Percentiles rank a stretch among this genome's conserved stretches.
Conservation (phyloP, 2,329 filamentous ascomycete species). For the Fusarium proliferatum region DNA sequence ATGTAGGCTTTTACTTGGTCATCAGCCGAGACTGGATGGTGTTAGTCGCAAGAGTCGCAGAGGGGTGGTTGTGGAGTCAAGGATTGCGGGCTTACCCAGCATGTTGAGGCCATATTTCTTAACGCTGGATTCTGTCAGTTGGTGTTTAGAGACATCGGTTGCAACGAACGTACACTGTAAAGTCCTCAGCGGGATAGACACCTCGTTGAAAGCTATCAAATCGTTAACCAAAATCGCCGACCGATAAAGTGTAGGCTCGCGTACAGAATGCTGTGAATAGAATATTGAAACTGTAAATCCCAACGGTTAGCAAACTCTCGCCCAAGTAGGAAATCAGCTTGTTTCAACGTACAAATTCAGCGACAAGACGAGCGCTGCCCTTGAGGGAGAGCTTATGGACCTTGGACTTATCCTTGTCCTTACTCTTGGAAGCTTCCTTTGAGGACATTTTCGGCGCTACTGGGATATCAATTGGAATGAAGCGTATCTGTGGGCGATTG, state of each 20-base stretch:
- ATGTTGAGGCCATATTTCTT: slow-evolving; percentile 99
- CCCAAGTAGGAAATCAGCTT: not conserved
- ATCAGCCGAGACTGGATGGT: slow-evolving; percentile 79
- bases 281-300: slow-evolving; percentile 84
- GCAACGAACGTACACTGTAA: slow-evolving; percentile 76
- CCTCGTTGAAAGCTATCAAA: slow-evolving; percentile 80
- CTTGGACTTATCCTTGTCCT: slow-evolving; percentile 79
- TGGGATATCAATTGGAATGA: not conserved
- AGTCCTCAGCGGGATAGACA: slow-evolving; percentile 94
- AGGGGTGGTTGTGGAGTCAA: rapidly evolving
- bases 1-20: slow-evolving; percentile 99
- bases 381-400: slow-evolving; percentile 94
- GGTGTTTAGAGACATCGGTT: not conserved
- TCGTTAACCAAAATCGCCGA: not conserved
- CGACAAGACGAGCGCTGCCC: slow-evolving; percentile 85
- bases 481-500: not conserved
- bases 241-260: not conserved
- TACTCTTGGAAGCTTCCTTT: slow-evolving; percentile 45
- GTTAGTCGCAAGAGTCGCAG: slow-evolving; percentile 13
- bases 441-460: slow-evolving; percentile 44
- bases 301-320: slow-evolving; percentile 29
- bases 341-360: slow-evolving; percentile 86
- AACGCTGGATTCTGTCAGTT: slow-evolving; percentile 59
- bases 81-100: slow-evolving; percentile 68
- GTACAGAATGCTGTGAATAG: slow-evolving; percentile 94